Evolutionary conservation across 2,329 filamentous ascomycete species (phyloP).

Genomic region (Cytospora leucostoma): DNA sequence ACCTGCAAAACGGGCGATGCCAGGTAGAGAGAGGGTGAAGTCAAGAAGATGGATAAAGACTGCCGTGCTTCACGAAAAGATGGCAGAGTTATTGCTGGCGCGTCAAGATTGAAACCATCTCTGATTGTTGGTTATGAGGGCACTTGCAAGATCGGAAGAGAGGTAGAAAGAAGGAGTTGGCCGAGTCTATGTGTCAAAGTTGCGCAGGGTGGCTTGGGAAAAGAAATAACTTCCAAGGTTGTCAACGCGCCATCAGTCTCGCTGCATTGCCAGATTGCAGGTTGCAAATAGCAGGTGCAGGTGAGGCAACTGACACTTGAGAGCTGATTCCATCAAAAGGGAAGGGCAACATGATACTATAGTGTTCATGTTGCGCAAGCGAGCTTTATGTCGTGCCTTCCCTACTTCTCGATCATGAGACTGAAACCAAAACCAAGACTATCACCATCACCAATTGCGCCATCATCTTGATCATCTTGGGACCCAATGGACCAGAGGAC

Average conservation of each 20-base stretch:
- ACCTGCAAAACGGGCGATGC: neutral
- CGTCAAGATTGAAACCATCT: neutral
- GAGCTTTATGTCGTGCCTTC: slow-evolving; percentile 4
- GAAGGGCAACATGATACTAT: neutral
- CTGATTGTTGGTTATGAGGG: neutral
- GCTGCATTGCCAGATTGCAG: neutral
- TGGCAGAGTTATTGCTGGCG: neutral
- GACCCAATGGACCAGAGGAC: neutral
- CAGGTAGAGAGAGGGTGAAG: neutral
- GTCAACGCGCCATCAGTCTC: no score
- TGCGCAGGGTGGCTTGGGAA: neutral
- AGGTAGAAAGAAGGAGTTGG: neutral
- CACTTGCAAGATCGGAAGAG: slow-evolving; percentile 1
- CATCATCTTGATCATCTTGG: neutral
- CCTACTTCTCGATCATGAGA: neutral
- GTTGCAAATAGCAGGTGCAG: neutral
- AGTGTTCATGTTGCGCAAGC: neutral
- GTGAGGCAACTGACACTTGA: neutral
- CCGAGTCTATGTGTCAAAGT: neutral
- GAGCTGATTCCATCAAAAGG: neutral
- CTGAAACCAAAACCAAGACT: neutral
- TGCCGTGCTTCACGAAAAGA: neutral
- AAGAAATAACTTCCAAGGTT: no score
- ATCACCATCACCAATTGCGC: neutral
- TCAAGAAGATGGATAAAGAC: neutral